phyloP scores from a whole-genome alignment of 441 rosid species.

The Euphorbia celastroides region DNA sequence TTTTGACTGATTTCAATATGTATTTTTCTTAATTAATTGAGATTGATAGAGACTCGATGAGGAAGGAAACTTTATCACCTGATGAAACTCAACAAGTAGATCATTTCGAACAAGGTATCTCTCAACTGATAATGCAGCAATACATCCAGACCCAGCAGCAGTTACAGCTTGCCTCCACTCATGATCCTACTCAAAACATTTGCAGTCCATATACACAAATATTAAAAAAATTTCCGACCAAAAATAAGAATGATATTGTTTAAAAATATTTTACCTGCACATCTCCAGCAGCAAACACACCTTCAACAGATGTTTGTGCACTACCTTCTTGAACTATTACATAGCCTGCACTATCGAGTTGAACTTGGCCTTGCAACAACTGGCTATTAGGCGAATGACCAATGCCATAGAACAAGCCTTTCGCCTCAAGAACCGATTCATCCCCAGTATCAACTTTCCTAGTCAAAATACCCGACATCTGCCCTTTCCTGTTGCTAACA shows the following conservation, averaged over 20 bases:
- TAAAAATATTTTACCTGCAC: slow-evolving; percentile 59
- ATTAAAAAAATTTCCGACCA: not conserved
- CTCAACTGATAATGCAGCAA: slow-evolving; percentile 94
- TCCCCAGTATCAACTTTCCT: slow-evolving; percentile 78
- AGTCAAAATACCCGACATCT: slow-evolving; percentile 85
- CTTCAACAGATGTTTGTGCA: slow-evolving; percentile 81
- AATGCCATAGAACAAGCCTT: slow-evolving; percentile 95
- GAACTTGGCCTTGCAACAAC: slow-evolving; percentile 87
- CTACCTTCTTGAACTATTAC: slow-evolving; percentile 70
- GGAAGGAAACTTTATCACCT: slow-evolving; percentile 35
- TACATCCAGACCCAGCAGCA: slow-evolving; percentile 97
- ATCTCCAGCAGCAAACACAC: slow-evolving; percentile 98
- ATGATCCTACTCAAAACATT: slow-evolving; percentile 54
- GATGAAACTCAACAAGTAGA: slow-evolving; percentile 92
- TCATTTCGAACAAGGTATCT: slow-evolving; percentile 82
- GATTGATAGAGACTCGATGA: not conserved
- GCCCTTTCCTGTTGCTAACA: slow-evolving; percentile 85
- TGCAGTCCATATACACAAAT: slow-evolving; percentile 3
- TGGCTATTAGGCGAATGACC: slow-evolving; percentile 95
- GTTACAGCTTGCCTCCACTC: slow-evolving; percentile 99
- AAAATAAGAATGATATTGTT: slow-evolving; percentile 15
- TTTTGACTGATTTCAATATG: not conserved
- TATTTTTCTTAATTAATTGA: not conserved
- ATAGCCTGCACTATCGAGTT: slow-evolving; percentile 78
- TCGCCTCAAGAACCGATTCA: slow-evolving; percentile 83